phyloP scores from a whole-genome alignment of 441 rosid genomes.

The Theobroma grandiflorum region DNA sequence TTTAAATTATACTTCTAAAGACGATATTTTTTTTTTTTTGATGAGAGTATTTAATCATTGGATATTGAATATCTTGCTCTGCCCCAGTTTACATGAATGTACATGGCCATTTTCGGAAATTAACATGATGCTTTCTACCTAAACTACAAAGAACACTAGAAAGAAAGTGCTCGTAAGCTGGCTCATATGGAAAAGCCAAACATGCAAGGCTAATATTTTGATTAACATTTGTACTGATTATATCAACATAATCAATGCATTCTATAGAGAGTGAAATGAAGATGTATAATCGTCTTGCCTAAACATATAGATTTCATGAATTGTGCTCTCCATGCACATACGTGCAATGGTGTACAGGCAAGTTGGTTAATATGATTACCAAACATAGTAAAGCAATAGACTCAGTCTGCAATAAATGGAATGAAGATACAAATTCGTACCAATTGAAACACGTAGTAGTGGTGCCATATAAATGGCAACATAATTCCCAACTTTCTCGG shows the following conservation, averaged over 20 bases:
- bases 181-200: background rate
- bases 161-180: background rate
- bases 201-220: background rate
- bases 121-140: background rate
- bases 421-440: background rate
- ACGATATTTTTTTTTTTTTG: background rate
- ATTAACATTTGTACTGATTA: background rate
- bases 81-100: background rate
- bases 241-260: background rate
- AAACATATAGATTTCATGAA: background rate
- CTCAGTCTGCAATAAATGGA: background rate
- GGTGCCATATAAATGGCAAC: background rate
- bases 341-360: background rate
- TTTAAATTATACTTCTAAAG: background rate
- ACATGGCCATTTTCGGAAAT: background rate
- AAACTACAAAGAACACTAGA: conserved; percentile 5
- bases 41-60: background rate
- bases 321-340: background rate
- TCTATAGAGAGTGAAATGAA: background rate
- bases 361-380: background rate
- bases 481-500: background rate
- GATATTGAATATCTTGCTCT: background rate
- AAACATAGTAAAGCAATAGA: background rate
- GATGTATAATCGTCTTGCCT: background rate
- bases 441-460: background rate